Evolutionary conservation across 768 basidiomycete genomes (phyloP).

Genomic region (Termitomyces sp.): DNA sequence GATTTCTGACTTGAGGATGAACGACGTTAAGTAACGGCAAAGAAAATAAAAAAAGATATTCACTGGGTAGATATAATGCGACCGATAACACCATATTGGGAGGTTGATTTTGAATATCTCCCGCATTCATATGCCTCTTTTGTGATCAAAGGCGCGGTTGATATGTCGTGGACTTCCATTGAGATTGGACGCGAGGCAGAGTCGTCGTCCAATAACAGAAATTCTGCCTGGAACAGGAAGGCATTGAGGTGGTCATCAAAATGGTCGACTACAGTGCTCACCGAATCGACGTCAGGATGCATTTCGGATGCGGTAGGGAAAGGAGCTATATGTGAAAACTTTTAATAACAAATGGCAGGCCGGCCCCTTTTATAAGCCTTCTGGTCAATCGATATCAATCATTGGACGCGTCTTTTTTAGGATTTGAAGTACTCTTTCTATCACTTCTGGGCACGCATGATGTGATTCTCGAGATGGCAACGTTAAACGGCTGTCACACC

Average conservation of each 20-base stretch:
- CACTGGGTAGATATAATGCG: slow-evolving; percentile 43
- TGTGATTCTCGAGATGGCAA: background rate
- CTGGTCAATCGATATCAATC: background rate
- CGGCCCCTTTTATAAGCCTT: background rate
- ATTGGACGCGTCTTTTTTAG: background rate
- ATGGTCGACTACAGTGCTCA: background rate
- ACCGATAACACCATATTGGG: slow-evolving; percentile 67
- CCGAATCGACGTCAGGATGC: background rate
- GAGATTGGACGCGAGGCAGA: background rate
- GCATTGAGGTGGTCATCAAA: background rate
- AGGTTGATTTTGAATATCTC: slow-evolving; percentile 25
- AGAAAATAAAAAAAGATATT: slow-evolving; percentile 8
- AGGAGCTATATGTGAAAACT: no score
- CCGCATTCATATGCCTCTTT: slow-evolving; percentile 42
- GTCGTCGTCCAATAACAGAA: slow-evolving; percentile 10
- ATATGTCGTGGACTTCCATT: slow-evolving; percentile 28
- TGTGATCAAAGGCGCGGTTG: slow-evolving; percentile 50
- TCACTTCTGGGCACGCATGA: background rate
- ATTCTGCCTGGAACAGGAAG: slow-evolving; percentile 7
- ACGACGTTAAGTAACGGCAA: background rate
- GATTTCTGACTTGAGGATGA: slow-evolving; percentile 29
- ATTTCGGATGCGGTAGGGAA: background rate
- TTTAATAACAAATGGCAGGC: background rate
- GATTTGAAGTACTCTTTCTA: background rate
- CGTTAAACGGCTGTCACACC: background rate